A percentile compares a stretch with the other conserved stretches of the same genome.
Evolutionary conservation across 2,329 filamentous ascomycete genomes (phyloP).

Genomic region (Beauveria australis): DNA sequence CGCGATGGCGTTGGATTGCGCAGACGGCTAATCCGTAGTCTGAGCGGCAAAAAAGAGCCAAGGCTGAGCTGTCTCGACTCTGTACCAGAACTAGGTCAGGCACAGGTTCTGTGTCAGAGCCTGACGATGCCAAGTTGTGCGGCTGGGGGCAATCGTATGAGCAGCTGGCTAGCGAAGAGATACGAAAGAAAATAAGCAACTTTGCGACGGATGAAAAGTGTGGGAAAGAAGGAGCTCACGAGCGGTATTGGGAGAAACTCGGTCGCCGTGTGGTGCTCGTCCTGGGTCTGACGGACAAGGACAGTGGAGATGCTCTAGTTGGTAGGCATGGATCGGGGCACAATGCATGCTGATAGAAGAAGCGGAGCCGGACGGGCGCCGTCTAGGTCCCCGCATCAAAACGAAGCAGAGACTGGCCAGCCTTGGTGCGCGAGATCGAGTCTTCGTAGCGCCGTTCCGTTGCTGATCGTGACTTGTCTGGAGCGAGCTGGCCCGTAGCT

Average conservation of each 20-base stretch:
- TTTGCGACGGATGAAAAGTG: conserved; percentile 5
- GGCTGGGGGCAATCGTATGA: neutral
- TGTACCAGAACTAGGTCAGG: neutral
- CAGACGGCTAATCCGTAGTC: neutral
- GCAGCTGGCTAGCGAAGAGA: neutral
- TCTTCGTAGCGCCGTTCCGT: neutral
- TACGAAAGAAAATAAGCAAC: neutral
- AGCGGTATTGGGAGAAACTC: conserved; percentile 2
- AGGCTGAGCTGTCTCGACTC: neutral
- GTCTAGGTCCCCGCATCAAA: neutral
- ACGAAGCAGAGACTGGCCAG: neutral
- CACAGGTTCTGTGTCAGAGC: neutral
- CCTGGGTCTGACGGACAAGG: neutral
- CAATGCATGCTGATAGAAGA: conserved; percentile 7
- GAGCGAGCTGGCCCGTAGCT: neutral
- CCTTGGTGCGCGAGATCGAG: neutral
- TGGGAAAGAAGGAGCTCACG: neutral
- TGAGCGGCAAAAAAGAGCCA: neutral
- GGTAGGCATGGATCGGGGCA: conserved; percentile 8
- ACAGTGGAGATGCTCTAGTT: conserved; percentile 1
- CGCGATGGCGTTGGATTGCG: neutral
- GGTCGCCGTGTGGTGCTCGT: neutral
- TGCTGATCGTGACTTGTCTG: neutral
- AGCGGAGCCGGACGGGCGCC: conserved; percentile 7
- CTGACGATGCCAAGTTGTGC: neutral